These are phyloP conservation scores for Linnemannia schmuckeri DNA, from an alignment of 192 early-diverging fungal species.

Conservation along the genomic window DNA sequence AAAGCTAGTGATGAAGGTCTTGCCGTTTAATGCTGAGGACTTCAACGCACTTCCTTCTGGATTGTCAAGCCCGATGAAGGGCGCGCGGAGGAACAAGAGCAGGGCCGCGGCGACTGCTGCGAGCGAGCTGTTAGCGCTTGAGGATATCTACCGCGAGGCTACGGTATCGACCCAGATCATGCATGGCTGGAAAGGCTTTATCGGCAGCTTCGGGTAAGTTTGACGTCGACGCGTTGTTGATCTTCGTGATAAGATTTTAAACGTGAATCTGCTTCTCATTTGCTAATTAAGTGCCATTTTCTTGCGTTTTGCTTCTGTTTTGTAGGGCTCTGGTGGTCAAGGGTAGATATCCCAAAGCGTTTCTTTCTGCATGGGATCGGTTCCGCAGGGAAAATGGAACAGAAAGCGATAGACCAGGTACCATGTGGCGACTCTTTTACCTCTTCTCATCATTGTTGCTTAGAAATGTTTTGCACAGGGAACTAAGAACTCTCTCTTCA, in stretches of 20 bases:
- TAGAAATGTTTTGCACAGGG: neutral
- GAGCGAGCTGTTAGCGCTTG: conserved; percentile 17
- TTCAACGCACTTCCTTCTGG: conserved; percentile 54
- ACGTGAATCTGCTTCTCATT: conserved; percentile 16
- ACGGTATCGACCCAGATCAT: conserved; percentile 63
- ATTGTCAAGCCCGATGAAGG: conserved; percentile 59
- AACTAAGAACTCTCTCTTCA: neutral
- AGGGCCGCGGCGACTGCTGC: conserved; percentile 56
- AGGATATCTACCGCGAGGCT: conserved; percentile 60
- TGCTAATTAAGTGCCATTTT: conserved; percentile 55
- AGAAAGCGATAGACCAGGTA: conserved; percentile 80
- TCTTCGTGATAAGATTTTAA: neutral
- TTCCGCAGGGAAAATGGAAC: conserved; percentile 73
- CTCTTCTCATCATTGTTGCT: neutral
- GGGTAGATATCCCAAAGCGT: conserved; percentile 73
- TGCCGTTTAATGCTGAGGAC: conserved; percentile 77
- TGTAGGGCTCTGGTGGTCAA: conserved; percentile 74
- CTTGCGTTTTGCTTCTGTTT: conserved; percentile 51
- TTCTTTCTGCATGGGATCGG: conserved; percentile 81
- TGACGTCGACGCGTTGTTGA: neutral
- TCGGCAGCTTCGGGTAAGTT: conserved; percentile 56
- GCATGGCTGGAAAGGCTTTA: conserved; percentile 50
- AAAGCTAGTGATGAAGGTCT: conserved; percentile 82
- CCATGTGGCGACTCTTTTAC: neutral
- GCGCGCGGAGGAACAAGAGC: conserved; percentile 74